phyloP scores from a whole-genome alignment of 2,329 filamentous ascomycete genomes.

The Aureobasidium sp. region DNA sequence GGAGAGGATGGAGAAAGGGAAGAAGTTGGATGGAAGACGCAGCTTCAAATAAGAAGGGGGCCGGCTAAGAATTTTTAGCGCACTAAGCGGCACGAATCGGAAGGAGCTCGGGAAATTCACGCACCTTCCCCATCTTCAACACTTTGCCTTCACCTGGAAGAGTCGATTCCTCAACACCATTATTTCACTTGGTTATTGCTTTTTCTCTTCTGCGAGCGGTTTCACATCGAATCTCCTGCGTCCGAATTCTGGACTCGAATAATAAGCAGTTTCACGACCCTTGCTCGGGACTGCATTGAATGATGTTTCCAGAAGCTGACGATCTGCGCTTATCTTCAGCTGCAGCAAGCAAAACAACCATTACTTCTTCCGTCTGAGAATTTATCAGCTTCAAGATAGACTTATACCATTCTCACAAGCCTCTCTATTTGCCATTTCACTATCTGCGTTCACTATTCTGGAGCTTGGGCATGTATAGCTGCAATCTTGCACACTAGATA shows the following conservation, averaged over 20 bases:
- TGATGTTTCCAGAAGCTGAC: not conserved
- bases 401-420: not conserved
- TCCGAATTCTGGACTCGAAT: not conserved
- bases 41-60: conserved; percentile 14
- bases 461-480: not conserved
- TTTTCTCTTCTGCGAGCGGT: not conserved
- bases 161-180: conserved; percentile 13
- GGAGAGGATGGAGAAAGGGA: conserved; percentile 20
- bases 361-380: not conserved
- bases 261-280: not conserved
- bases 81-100: conserved; percentile 15
- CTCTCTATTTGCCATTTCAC: not conserved
- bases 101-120: conserved; percentile 13
- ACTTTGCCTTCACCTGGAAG: conserved; percentile 12
- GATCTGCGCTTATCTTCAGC: conserved; percentile 12
- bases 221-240: not conserved
- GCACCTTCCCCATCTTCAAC: conserved; percentile 11
- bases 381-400: not conserved
- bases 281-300: not conserved
- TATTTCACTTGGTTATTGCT: not conserved
- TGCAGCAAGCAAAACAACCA: not conserved
- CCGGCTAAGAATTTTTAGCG: conserved; percentile 13
- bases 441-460: not conserved
- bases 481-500: not conserved
- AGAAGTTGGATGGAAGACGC: conserved; percentile 7